phyloP scores from a whole-genome alignment of 257 asterid species.

The Knoxia roxburghii region DNA sequence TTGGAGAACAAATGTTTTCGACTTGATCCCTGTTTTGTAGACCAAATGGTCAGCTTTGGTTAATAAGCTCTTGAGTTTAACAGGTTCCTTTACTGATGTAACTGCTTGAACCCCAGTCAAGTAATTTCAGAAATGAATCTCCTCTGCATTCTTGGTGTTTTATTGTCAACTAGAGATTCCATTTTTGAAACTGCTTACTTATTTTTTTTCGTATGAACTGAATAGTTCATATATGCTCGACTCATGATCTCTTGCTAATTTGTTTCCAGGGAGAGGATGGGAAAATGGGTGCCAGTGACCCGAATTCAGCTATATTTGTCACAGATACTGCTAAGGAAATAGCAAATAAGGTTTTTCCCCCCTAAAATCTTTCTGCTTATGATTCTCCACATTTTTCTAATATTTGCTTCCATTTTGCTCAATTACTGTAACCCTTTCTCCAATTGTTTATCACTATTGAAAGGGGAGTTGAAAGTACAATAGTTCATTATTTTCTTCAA shows the following conservation, averaged over 20 bases:
- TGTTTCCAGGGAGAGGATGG: conserved; percentile 77
- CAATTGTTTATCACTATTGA: neutral
- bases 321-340: conserved; percentile 82
- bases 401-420: neutral
- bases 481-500: neutral
- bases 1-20: neutral
- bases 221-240: neutral
- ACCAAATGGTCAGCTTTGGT: neutral
- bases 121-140: too few species aligned
- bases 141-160: neutral
- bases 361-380: neutral
- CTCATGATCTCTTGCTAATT: neutral
- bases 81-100: too few species aligned
- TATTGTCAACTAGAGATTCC: neutral
- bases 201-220: neutral
- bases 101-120: too few species aligned
- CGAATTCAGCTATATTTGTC: conserved; percentile 87
- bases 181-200: neutral
- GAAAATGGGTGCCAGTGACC: conserved; percentile 93
- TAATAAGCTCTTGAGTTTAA: neutral
- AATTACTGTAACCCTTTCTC: neutral
- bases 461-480: neutral
- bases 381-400: neutral
- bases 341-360: conserved; percentile 63
- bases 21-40: neutral